Base-by-base conservation (phyloP, 2,329 filamentous ascomycete species). In the Nothomitra cinnamomea region DNA sequence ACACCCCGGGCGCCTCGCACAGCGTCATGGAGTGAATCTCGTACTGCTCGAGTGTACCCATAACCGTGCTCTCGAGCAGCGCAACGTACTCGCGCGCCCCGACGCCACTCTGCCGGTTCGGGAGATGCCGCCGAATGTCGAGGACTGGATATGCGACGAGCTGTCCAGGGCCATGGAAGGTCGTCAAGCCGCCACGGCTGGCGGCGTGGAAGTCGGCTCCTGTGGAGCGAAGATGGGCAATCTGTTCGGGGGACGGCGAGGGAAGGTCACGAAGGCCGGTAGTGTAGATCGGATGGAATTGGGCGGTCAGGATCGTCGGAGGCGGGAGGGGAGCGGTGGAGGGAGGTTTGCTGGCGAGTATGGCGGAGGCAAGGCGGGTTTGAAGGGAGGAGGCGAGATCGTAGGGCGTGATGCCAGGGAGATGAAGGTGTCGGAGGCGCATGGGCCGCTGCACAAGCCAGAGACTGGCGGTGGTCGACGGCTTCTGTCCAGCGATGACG, bases 141-240 rank as follows among this genome's bases (percentile, higher is more conserved):
- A 94, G 66, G 51, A 95, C 79, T 2, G 90, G 87, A 72, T 94
- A 98, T n/a, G 89, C 79, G 36, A 95, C 85, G 50, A 94, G 70
- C 66, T 98, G 92, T 0, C 90, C 90, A 0, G 90, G 92, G 0
- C 90, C 92, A 65, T 98, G 92, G 70, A 95, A 96, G 2, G 92
- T 96, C 0, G 87, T 89, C 59, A 94, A 80, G 0, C 92, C 92
- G 57, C 92, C 92, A 53, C 92, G 81, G n/a, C 80, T 76, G 13
- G 86, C 83, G 61, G 81, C 75, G 43, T 78, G 67, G 60, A 92
- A 79, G n/a, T 77, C 71, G 2, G 83, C 84, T 36, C 69, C 69
- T 32, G 64, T 55, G 32, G 63, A 58, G 47, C 68, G 61, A 35
- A 73, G 60, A 25, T 55, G 45, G 56, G 58, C 42, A 57, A 57